Evolutionary conservation across 805 yeast genomes (phyloP).

Genomic region (Kodamaea restingae): DNA sequence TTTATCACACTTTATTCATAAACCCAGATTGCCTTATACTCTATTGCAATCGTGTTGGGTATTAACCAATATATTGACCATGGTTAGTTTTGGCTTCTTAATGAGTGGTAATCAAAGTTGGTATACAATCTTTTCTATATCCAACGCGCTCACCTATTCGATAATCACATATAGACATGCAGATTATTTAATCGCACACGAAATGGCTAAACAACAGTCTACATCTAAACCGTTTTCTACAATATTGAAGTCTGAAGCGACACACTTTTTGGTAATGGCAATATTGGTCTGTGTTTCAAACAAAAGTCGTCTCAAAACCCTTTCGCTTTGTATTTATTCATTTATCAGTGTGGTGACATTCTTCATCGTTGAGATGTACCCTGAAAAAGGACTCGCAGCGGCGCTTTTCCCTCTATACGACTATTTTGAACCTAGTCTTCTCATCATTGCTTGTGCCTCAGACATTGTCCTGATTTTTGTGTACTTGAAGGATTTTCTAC

Average conservation of each 20-base stretch:
- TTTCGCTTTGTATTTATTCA: constrained; percentile 27
- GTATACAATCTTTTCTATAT: constrained; percentile 11
- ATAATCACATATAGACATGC: constrained; percentile 18
- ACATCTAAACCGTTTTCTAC: constrained; percentile 16
- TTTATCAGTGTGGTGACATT: constrained; percentile 22
- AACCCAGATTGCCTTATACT: no score
- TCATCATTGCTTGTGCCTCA: constrained; percentile 15
- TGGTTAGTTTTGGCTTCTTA: constrained; percentile 1
- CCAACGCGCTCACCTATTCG: constrained; percentile 16
- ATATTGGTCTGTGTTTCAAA: constrained; percentile 19
- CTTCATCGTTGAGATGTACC: constrained; percentile 17
- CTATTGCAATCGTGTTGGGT: constrained; percentile 2
- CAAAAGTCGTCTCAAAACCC: constrained; percentile 18
- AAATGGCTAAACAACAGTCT: background rate
- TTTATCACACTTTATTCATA: no score
- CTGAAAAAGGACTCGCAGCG: constrained; percentile 13
- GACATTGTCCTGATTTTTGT: constrained; percentile 11
- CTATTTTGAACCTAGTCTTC: constrained; percentile 15
- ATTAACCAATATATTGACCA: constrained; percentile 9
- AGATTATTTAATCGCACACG: background rate
- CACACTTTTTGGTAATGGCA: constrained; percentile 22
- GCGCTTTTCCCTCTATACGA: constrained; percentile 15
- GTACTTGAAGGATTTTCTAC: constrained; percentile 11
- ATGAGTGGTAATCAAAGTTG: background rate
- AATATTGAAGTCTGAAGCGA: constrained; percentile 27